Percentiles rank a stretch among this genome's conserved stretches.
Evolutionary conservation across 139 green algal genomes (phyloP).

Genomic region (Yamagishiella unicocca): DNA sequence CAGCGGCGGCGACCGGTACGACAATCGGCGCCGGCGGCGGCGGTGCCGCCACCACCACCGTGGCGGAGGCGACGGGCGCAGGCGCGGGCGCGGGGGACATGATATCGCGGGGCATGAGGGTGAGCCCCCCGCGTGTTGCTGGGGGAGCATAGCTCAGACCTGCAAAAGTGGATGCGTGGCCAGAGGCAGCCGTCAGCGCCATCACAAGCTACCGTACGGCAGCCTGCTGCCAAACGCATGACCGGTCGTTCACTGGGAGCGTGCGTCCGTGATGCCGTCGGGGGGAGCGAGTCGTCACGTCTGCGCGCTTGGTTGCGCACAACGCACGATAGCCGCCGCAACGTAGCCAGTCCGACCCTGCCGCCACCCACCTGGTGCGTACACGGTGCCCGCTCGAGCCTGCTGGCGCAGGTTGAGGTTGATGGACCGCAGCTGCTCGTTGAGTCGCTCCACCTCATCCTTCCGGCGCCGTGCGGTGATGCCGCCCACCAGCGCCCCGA

Average conservation of each 20-base stretch:
- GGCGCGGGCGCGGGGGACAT: neutral
- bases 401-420: constrained; percentile 93
- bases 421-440: constrained; percentile 93
- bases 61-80: neutral
- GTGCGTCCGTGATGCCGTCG: too few species aligned
- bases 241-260: too few species aligned
- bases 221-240: too few species aligned
- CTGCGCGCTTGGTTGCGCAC: too few species aligned
- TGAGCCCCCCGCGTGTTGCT: neutral
- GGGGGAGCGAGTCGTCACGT: too few species aligned
- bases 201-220: too few species aligned
- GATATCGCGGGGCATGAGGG: neutral
- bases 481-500: constrained; percentile 69
- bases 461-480: constrained; percentile 86
- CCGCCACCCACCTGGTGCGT: constrained; percentile 80
- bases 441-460: constrained; percentile 90
- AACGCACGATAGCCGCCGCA: too few species aligned
- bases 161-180: constrained; percentile 13
- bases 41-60: constrained; percentile 9
- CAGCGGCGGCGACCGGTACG: neutral
- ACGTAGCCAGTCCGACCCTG: too few species aligned
- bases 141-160: constrained; percentile 63
- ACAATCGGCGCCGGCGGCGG: neutral
- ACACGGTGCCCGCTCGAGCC: constrained; percentile 88
- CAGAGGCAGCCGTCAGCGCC: too few species aligned